Conservation (phyloP, 257 asterid species). For the Oldenlandia corymbosa region DNA sequence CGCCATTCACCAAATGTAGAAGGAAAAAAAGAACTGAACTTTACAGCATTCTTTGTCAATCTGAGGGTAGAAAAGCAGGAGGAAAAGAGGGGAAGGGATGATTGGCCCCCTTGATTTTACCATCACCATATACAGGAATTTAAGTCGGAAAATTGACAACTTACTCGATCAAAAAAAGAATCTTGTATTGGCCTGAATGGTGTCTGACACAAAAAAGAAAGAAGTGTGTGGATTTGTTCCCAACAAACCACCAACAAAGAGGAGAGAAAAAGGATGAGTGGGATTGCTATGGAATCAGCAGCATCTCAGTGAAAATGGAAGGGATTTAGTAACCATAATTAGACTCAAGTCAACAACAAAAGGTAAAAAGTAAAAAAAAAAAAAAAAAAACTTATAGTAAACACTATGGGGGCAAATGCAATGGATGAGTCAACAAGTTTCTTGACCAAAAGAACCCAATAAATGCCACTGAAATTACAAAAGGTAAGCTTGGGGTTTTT, state of each 20-base stretch:
- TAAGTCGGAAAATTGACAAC: slow-evolving; percentile 15
- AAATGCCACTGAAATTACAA: background rate
- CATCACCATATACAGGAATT: background rate
- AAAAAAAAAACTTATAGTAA: background rate
- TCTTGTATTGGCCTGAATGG: background rate
- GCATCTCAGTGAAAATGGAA: background rate
- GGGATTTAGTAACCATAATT: background rate
- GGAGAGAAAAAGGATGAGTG: background rate
- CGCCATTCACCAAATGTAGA: background rate
- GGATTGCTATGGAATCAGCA: too few species aligned
- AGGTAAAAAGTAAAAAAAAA: background rate
- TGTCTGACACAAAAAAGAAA: too few species aligned
- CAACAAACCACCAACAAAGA: background rate
- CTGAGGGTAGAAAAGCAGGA: background rate
- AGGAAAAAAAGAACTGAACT: background rate
- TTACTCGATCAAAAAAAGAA: background rate
- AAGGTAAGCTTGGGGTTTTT: too few species aligned
- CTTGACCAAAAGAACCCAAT: background rate
- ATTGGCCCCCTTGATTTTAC: background rate
- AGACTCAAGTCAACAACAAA: background rate
- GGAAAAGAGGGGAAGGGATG: slow-evolving; percentile 4
- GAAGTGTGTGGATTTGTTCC: background rate
- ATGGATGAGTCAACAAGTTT: slow-evolving; percentile 6
- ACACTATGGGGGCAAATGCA: background rate
- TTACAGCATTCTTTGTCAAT: background rate